Evolutionary conservation across 306 rosid species (phyloP), one percentile per base, ranked within the genome.

Genomic region (Nissolia schottii): DNA sequence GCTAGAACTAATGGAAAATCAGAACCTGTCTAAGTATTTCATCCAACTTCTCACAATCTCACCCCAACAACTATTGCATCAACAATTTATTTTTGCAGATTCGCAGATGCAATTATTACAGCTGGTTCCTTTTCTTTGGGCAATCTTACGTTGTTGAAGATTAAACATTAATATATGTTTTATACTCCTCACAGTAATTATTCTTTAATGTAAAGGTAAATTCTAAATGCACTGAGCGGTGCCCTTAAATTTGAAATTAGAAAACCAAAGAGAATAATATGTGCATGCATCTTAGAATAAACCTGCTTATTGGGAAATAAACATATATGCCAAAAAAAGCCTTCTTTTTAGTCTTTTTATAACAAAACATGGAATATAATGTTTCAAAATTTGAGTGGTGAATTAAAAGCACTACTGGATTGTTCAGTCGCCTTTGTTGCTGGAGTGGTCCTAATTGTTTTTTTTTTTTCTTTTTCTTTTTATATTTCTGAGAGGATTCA

Each of bases 391-490:
- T 56, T 56, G 55, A 18, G 27, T 24, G 28, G 27, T 35, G 53
- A 35, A 73, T 61, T n/a, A n/a, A n/a, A n/a, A n/a, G n/a, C n/a
- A n/a, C n/a, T n/a, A n/a, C n/a, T n/a, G n/a, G n/a, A n/a, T n/a
- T n/a, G n/a, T n/a, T 71, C 15, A 71, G 23, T 29, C 22, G 51
- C 14, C 9, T 37, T 11, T 23, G 28, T 24, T 55, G 22, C 58
- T 79, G 27, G 43, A 68, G 76, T 73, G 79, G 83, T 79, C 79
- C 83, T n/a, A n/a, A n/a, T n/a, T n/a, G n/a, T n/a, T n/a, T n/a
- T n/a, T n/a, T n/a, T n/a, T n/a, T n/a, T n/a, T 73, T 59, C 59
- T 37, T 79, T 73, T 43, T 13, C 6, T 6, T 54, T 29, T 2
- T 55, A 40, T 75, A 53, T 41, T 28, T 66, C 41, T 45, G 37